phyloP scores from a whole-genome alignment of 1,139 yeast genomes.

The Pneumocystis murina region DNA sequence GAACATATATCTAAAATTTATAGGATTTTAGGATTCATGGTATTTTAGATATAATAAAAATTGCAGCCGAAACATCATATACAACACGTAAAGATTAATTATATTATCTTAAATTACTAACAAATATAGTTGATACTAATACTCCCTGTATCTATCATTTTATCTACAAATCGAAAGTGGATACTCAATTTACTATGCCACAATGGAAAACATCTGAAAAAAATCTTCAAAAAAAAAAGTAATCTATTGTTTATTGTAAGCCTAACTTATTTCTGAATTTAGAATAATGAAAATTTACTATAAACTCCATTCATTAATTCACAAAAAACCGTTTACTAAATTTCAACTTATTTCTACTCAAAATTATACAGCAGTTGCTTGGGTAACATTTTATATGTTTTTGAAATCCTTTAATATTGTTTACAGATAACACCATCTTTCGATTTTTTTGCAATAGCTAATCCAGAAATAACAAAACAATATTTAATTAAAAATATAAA shows the following conservation, averaged over 20 bases:
- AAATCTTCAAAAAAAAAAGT: not conserved
- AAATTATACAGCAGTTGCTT: not conserved
- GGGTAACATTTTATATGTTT: not conserved
- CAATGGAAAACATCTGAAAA: not conserved
- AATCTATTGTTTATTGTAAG: not conserved
- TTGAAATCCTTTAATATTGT: not conserved
- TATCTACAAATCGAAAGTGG: conserved; percentile 52
- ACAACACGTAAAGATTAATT: conserved; percentile 20
- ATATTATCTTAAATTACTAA: not conserved
- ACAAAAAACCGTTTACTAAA: not conserved
- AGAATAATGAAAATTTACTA: not conserved
- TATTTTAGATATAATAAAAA: conserved; percentile 11
- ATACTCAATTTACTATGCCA: conserved; percentile 46
- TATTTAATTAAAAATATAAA: conserved; percentile 7
- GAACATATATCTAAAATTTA: not conserved
- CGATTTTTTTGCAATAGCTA: conserved; percentile 9
- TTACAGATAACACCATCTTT: conserved; percentile 9
- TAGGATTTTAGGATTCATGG: not conserved
- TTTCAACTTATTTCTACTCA: not conserved
- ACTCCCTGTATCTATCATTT: conserved; percentile 41
- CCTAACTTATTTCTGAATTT: not conserved
- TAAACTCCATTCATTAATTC: not conserved
- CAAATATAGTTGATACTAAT: not conserved
- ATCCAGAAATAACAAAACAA: conserved; percentile 2
- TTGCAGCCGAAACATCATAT: conserved; percentile 30